Conservation (phyloP, 139 green algal genomes). For the Medakamo hakoo region DNA sequence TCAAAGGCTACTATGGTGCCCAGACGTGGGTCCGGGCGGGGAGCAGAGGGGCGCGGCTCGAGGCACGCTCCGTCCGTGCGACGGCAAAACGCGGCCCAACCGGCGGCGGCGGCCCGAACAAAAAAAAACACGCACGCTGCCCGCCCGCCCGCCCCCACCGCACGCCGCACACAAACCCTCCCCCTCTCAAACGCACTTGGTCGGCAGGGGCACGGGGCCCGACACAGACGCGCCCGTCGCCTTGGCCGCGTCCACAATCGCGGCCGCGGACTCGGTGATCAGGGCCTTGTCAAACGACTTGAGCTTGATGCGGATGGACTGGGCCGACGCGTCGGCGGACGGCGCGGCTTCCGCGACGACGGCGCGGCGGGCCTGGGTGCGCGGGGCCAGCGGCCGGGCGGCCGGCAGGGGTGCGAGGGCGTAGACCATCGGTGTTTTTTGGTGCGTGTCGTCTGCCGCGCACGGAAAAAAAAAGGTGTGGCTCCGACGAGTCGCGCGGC, state of each 20-base stretch:
- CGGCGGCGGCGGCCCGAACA: too few species aligned
- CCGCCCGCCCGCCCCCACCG: too few species aligned
- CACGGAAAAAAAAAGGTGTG: too few species aligned
- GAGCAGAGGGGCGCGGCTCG: too few species aligned
- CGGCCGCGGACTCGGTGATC: constrained; percentile 26
- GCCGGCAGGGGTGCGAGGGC: constrained; percentile 6
- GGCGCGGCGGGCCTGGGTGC: not conserved
- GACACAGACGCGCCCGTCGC: constrained; percentile 33
- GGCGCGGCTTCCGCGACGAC: not conserved
- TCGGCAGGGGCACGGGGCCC: constrained; percentile 58
- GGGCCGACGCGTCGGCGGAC: constrained; percentile 7
- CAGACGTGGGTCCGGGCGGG: too few species aligned
- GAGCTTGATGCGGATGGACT: constrained; percentile 59
- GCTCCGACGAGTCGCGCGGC: too few species aligned
- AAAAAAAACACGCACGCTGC: too few species aligned
- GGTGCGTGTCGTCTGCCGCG: too few species aligned
- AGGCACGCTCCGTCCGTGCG: too few species aligned
- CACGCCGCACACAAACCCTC: too few species aligned
- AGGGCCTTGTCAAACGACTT: constrained; percentile 35
- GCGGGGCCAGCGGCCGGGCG: not conserved
- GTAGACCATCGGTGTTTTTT: not conserved
- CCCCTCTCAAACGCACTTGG: constrained; percentile 8
- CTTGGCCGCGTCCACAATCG: constrained; percentile 41
- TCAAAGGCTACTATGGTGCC: too few species aligned
- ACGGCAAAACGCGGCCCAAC: too few species aligned